Conservation (phyloP, 164 flowering plant species). For the Kalanchoe fedtschenkoi region DNA sequence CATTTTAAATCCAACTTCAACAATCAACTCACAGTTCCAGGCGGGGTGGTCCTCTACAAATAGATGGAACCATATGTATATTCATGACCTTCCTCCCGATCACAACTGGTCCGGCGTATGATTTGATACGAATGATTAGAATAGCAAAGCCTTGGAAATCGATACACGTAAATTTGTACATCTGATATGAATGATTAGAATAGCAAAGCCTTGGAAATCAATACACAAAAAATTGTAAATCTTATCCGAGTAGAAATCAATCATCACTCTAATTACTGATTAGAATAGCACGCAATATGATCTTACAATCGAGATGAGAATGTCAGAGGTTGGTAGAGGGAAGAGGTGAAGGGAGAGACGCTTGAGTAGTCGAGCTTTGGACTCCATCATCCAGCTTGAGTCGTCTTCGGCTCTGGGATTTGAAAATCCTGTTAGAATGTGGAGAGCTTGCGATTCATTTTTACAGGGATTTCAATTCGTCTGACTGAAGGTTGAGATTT, state of each 20-base stretch:
- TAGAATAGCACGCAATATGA: not conserved
- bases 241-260: not conserved
- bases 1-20: not conserved
- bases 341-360: conserved; percentile 24
- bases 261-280: not conserved
- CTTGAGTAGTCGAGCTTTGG: conserved; percentile 21
- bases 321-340: conserved; percentile 6
- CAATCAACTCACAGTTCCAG: too few relatives aligned
- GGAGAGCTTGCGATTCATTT: too few relatives aligned
- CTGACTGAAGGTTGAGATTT: too few relatives aligned
- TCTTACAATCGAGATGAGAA: conserved; percentile 18
- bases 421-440: too few relatives aligned
- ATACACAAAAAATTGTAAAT: not conserved
- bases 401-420: not conserved
- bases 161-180: too few relatives aligned
- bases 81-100: conserved; percentile 93
- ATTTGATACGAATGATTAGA: conserved; percentile 4
- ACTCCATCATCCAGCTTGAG: conserved; percentile 25
- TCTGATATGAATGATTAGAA: too few relatives aligned
- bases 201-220: conserved; percentile 15
- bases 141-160: too few relatives aligned
- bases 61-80: conserved; percentile 62
- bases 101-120: conserved; percentile 39
- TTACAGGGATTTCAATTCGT: too few relatives aligned
- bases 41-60: conserved; percentile 61